These are phyloP conservation scores for Colletotrichum musicola DNA, from an alignment of 2,329 filamentous ascomycete species.

Conservation along the genomic window DNA sequence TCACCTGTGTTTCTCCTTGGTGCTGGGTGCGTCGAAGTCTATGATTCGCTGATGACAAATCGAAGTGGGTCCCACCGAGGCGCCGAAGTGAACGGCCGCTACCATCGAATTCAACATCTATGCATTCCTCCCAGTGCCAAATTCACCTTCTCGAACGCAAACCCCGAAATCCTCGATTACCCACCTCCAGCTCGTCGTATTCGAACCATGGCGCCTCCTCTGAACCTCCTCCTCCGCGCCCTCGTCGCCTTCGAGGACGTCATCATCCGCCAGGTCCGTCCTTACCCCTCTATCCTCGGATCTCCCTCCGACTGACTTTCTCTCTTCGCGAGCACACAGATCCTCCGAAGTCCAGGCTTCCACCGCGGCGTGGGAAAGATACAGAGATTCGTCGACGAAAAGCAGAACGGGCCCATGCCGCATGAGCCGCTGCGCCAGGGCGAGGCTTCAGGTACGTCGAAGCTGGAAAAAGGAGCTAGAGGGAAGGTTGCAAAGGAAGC, in stretches of 20 bases:
- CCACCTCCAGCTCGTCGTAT: background rate
- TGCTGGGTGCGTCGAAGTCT: background rate
- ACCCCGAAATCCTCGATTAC: too few species aligned
- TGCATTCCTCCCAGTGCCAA: background rate
- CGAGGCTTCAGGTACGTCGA: constrained; percentile 61
- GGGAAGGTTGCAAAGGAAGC: too few species aligned
- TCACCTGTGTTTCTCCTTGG: background rate
- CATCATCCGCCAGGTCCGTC: constrained; percentile 32
- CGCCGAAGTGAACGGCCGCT: constrained; percentile 11
- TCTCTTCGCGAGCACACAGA: constrained; percentile 47
- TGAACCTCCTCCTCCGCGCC: constrained; percentile 29
- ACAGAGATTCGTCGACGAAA: constrained; percentile 63
- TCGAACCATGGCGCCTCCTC: constrained; percentile 23
- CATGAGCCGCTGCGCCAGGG: constrained; percentile 64
- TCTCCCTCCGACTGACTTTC: background rate
- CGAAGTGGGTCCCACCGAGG: background rate
- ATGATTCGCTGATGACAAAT: constrained; percentile 36
- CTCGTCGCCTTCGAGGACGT: constrained; percentile 37
- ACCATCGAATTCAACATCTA: background rate
- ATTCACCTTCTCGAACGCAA: background rate
- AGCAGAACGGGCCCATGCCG: constrained; percentile 62
- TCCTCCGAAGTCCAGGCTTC: constrained; percentile 64
- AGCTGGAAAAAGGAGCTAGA: too few species aligned
- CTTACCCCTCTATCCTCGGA: background rate
- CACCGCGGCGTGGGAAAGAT: constrained; percentile 66